phyloP scores from a whole-genome alignment of 805 yeast genomes.

The Nakazawaea ambrosiae region DNA sequence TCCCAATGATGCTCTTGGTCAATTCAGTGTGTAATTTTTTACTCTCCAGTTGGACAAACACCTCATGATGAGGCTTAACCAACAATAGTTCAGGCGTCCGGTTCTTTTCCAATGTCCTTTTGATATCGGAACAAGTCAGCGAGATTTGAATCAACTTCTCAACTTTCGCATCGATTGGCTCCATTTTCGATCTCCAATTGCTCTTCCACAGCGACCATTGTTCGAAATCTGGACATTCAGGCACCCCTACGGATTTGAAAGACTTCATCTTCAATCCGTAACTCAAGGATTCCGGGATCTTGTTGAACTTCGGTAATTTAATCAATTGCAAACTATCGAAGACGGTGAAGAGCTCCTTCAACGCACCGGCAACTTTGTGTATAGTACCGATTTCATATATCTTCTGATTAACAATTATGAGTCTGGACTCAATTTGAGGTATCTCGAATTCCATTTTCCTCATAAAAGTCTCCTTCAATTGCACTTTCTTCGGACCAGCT shows the following conservation, averaged over 20 bases:
- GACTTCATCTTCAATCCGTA: constrained; percentile 68
- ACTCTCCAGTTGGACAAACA: constrained; percentile 19
- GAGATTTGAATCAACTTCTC: too few species aligned
- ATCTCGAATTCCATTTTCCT: constrained; percentile 24
- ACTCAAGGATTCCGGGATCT: constrained; percentile 26
- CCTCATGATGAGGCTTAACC: too few species aligned
- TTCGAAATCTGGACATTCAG: constrained; percentile 48
- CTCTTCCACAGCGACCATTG: too few species aligned
- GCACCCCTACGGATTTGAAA: constrained; percentile 74
- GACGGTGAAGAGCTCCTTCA: constrained; percentile 7
- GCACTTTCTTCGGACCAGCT: constrained; percentile 43
- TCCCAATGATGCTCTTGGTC: constrained; percentile 24
- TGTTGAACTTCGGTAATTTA: constrained; percentile 21
- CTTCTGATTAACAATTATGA: constrained; percentile 19
- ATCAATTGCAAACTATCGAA: constrained; percentile 13
- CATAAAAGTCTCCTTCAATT: constrained; percentile 27
- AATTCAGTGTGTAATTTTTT: constrained; percentile 7
- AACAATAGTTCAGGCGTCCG: too few species aligned
- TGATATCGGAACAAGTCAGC: too few species aligned
- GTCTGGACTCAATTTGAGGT: constrained; percentile 27
- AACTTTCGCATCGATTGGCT: too few species aligned
- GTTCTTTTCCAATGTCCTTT: too few species aligned
- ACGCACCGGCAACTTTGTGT: constrained; percentile 18
- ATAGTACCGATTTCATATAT: constrained; percentile 18
- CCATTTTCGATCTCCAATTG: constrained; percentile 23